Evolutionary conservation across 495 filamentous ascomycete species (phyloP).

Genomic region (Podospora tetraspora): DNA sequence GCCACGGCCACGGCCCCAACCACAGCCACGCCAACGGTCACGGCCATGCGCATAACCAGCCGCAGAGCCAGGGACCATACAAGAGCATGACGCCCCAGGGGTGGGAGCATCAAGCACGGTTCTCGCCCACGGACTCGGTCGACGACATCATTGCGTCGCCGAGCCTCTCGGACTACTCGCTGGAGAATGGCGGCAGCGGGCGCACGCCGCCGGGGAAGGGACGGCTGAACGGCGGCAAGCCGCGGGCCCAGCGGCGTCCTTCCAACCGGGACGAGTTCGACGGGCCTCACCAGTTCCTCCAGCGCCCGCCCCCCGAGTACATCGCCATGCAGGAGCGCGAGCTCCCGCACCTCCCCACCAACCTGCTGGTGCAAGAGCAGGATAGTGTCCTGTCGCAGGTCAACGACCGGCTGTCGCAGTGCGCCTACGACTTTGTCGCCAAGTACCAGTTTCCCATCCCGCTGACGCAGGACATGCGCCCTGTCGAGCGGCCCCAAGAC

Average conservation of each 20-base stretch:
- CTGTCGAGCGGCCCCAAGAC: conserved; percentile 71
- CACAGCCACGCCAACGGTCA: conserved; percentile 1
- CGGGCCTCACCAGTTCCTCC: conserved; percentile 74
- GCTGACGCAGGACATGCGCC: conserved; percentile 70
- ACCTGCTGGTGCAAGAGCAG: conserved; percentile 76
- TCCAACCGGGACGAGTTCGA: conserved; percentile 89
- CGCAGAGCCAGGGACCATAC: conserved; percentile 31
- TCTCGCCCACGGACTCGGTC: conserved; percentile 45
- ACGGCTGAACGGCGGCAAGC: conserved; percentile 40
- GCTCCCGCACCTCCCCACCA: conserved; percentile 74
- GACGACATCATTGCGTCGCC: conserved; percentile 44
- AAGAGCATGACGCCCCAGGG: conserved; percentile 30
- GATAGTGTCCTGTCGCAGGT: conserved; percentile 72
- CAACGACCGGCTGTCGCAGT: conserved; percentile 78
- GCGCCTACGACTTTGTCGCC: conserved; percentile 83
- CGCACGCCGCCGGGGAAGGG: conserved; percentile 37
- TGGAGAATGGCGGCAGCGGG: conserved; percentile 31
- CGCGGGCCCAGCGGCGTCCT: conserved; percentile 61
- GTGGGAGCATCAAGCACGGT: conserved; percentile 38
- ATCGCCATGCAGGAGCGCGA: conserved; percentile 70
- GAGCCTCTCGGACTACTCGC: conserved; percentile 41
- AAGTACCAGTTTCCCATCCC: conserved; percentile 88
- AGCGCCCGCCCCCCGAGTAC: conserved; percentile 58
- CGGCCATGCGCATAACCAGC: conserved; percentile 18
- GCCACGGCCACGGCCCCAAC: conserved; percentile 16